Evolutionary conservation across 1,284 basidiomycete genomes (phyloP), one percentile per base, ranked within the genome.

Genomic region (Ganoderma sinense): DNA sequence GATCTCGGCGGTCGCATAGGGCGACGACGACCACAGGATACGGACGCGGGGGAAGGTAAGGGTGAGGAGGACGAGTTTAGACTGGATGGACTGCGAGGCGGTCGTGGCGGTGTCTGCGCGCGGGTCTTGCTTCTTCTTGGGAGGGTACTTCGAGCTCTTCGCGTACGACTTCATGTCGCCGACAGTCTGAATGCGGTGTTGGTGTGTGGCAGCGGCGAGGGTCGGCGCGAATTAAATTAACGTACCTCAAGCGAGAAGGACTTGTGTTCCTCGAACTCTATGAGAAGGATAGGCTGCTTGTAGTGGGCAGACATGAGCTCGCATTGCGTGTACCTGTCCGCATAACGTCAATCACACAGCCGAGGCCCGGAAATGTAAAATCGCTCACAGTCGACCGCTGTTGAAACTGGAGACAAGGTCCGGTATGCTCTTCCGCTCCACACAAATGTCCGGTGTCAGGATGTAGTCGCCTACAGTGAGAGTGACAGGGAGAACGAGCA

Each of bases 231-330:
- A n/a, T n/a, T 40, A 29, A 31, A 31, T 31, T 40, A 48, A 51
- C 86, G 70, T 76, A 95, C 96, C 80, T 95, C 91, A 16, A 98
- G 85, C 0, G 95, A 94, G 80, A 99, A 99, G 0, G 95, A 91
- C 77, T 97, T 98, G 80, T 98, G 94, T 81, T 99, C 96, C 77
- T 99, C 97, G 75, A 99, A 99, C 78, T 99, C 97, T 76, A 99
- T 98, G n/a, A 99, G 86, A 18, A 99, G 84, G 66, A 99, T 89
- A 0, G 97, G 97, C 56, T 94, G 53, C 39, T 97, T 97, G 83
- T 99, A 99, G 79, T 99, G 94, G 6, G 94, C 92, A 0, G 94
- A 96, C 97, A 99, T 99, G 23, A 96, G 81, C 82, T 99, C 97
- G 83, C 97, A 99, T 78, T 99, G 97, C 0, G 96, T 68, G 18